Evolutionary conservation across 495 filamentous ascomycete genomes (phyloP), one percentile per base, ranked within the genome.

Genomic region (Penicillium psychrofluorescens): DNA sequence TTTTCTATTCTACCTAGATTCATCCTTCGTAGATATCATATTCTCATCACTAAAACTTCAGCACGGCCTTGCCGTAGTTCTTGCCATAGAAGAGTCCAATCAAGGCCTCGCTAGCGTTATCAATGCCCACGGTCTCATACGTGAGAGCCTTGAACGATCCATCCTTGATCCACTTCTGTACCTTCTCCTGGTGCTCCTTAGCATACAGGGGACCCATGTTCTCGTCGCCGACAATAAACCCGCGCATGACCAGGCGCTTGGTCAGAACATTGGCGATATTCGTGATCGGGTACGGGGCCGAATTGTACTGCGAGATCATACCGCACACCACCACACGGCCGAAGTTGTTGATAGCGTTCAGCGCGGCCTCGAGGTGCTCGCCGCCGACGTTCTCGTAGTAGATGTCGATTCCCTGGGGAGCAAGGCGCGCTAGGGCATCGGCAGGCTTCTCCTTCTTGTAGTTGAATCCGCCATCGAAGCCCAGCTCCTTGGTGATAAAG

Each of bases 321-420:
- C 81, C 81, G 53, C 80, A 84, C 14, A 75, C 73, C 32, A 81
- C 74, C 32, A 95, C 79, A 16, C 91, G 73, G 1, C 88, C 91
- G 47, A 66, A 80, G 28, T 68, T 44, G 38, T 88, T 95, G 66
- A 94, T 67, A 27, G 69, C 70, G 9, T 78, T 70, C 8, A 97
- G 55, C 0, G 85, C 78, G 15, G 88, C 89, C 49, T 90, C 85
- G 31, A 95, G 70, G 50, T 88, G 83, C 68, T 91, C 88, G 7
- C 90, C 90, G 7, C 90, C 90, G 13, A 97, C 90, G 49, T 95
- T 95, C 63, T 97, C 90, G 53, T 83, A 97, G 69, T 95, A 95
- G 60, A 97, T 95, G 57, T 95, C 88, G 38, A 96, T 75, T 9
- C 90, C 91, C 28, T 91, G 56, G 0, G 89, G 90, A 6, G 85